Conservation (phyloP, 2,329 filamentous ascomycete species). For the Colletotrichum destructivum region DNA sequence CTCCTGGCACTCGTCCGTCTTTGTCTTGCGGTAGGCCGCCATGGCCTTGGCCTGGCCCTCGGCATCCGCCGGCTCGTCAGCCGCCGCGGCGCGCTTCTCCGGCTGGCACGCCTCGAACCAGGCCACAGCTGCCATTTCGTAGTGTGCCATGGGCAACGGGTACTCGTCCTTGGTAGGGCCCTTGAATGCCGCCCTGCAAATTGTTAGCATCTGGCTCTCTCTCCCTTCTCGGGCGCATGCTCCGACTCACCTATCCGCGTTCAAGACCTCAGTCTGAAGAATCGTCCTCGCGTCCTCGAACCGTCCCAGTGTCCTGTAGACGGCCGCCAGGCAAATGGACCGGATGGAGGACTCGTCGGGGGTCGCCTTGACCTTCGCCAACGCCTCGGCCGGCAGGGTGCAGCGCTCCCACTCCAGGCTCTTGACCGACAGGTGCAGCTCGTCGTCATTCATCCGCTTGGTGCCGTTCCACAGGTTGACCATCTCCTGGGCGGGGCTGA, state of each 20-base stretch:
- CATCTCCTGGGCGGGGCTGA: constrained; percentile 90
- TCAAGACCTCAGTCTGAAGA: constrained; percentile 76
- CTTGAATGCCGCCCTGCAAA: constrained; percentile 66
- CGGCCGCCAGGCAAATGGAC: constrained; percentile 75
- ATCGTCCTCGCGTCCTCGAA: constrained; percentile 76
- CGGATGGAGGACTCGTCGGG: constrained; percentile 75
- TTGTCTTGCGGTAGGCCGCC: constrained; percentile 58
- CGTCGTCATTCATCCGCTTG: constrained; percentile 80
- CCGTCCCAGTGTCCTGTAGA: constrained; percentile 75
- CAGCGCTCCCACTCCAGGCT: constrained; percentile 78
- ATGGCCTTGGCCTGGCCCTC: constrained; percentile 47
- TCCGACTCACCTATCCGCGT: constrained; percentile 70
- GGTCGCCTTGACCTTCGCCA: constrained; percentile 65
- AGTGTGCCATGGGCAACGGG: constrained; percentile 80
- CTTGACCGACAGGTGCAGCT: constrained; percentile 75
- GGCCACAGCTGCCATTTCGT: constrained; percentile 86
- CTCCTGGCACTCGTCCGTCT: constrained; percentile 73
- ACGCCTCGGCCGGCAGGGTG: constrained; percentile 59
- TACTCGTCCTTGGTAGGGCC: constrained; percentile 78
- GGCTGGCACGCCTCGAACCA: constrained; percentile 78
- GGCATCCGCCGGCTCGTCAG: constrained; percentile 51
- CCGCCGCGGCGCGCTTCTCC: constrained; percentile 44
- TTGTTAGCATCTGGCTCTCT: neutral
- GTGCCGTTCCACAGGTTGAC: constrained; percentile 93
- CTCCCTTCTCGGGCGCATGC: neutral